Evolutionary conservation across 2,329 filamentous ascomycete genomes (phyloP).

Genomic region (Rhytidhysteron rufulum): DNA sequence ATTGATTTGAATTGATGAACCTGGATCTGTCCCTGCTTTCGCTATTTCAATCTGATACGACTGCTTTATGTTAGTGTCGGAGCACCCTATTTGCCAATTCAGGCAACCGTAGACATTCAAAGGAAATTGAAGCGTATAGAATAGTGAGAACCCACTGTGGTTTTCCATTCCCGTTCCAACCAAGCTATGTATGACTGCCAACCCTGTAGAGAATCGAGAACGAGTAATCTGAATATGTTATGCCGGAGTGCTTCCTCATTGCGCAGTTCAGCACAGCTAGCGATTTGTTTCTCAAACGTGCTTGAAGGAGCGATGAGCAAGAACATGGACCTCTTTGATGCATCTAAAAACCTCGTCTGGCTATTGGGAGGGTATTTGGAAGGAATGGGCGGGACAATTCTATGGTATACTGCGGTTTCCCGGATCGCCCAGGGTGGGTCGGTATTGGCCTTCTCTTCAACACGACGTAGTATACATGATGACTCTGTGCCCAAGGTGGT

Average conservation of each 20-base stretch:
- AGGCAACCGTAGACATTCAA: too few relatives aligned
- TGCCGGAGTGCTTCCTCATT: neutral
- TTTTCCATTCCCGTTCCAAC: conserved; percentile 6
- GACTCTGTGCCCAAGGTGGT: too few relatives aligned
- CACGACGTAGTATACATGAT: too few relatives aligned
- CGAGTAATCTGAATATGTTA: conserved; percentile 2
- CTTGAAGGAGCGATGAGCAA: conserved; percentile 6
- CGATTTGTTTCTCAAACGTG: conserved; percentile 1
- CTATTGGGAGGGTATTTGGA: too few relatives aligned
- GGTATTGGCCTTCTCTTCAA: too few relatives aligned
- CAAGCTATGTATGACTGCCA: conserved; percentile 9
- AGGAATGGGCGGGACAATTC: too few relatives aligned
- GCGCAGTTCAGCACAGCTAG: neutral
- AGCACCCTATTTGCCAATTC: too few relatives aligned
- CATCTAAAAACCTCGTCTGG: too few relatives aligned
- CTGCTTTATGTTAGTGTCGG: too few relatives aligned
- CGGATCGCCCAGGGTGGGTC: conserved; percentile 10
- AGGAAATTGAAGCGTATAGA: too few relatives aligned
- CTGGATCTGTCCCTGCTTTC: neutral
- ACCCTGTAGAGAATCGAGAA: conserved; percentile 4
- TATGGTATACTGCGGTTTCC: conserved; percentile 8
- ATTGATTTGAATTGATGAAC: conserved; percentile 5
- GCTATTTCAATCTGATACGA: conserved; percentile 1
- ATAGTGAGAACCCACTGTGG: conserved; percentile 1
- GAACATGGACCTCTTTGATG: too few relatives aligned